Base-by-base conservation (phyloP, 2,329 filamentous ascomycete genomes). In the Trichoderma brevicompactum region DNA sequence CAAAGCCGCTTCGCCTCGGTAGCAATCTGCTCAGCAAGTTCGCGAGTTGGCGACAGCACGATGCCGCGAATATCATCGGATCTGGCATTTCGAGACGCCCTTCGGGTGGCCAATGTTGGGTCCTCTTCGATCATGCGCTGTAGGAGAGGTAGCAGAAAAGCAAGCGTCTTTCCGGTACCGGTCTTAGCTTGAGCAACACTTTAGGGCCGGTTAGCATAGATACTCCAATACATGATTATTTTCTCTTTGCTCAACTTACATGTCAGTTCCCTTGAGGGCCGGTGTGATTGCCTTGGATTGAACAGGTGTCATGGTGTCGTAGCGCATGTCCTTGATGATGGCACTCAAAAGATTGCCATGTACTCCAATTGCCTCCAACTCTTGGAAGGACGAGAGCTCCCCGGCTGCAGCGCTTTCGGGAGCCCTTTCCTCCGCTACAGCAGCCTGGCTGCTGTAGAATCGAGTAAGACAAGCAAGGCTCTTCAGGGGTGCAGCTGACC, bases 101-200 rank as follows among this genome's bases (percentile, higher is more conserved):
- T 69, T 67, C 75, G 81, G 43, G 80, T 75, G 60, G 84, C 87
- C 40, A 96, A 83, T 0, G 80, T 77, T 1, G 88, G 86, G 69
- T 92, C 86, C 66, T 83, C 79, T 19, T 79, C 76, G 67, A 96
- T 81, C 73, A 97, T 91, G 66, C 88, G 89, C 76, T 97, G 92
- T 60, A 98, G 80, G 7, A 93, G 82, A 58, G 95, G 95, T 7
- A 98, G 79, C 28, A 99, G 83, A 82, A 98, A 99, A 41, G 92
- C 95, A 65, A 98, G 81, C 0, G 95, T 99, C 81, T 99, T 99
- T 75, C 95, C 95, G 4, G 95, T 98, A 75, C 95, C 95, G 8
- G 95, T 99, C 80, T 92, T 97, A 66, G 95, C 95, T 81, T 98
- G 95, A 53, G 94, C 95, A 70, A 98, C 84, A 71, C 90, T 92